Evolutionary conservation across 164 flowering plant genomes (phyloP).

Genomic region (Piper betle): DNA sequence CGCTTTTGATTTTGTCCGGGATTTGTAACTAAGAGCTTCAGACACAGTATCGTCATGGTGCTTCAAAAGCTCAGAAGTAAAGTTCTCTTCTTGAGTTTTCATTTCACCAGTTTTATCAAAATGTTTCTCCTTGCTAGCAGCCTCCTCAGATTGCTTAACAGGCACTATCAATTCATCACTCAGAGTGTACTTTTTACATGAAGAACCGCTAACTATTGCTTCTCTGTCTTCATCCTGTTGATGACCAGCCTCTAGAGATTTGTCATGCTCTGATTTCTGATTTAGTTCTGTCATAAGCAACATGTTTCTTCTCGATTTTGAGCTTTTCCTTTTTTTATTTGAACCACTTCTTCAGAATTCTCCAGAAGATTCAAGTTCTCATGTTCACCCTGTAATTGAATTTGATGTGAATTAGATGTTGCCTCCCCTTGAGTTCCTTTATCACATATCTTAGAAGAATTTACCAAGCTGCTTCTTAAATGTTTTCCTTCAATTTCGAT

Average conservation of each 20-base stretch:
- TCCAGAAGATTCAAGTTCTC: neutral
- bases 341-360: neutral
- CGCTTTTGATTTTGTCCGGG: neutral
- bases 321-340: neutral
- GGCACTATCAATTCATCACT: slow-evolving; percentile 5
- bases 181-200: slow-evolving; percentile 5
- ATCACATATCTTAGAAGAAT: neutral
- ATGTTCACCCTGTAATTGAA: neutral
- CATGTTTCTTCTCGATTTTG: neutral
- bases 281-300: neutral
- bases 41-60: slow-evolving; percentile 8
- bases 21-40: neutral
- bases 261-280: neutral
- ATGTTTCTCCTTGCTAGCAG: neutral
- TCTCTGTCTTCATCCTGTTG: neutral
- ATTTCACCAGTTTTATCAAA: neutral
- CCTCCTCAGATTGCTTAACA: neutral
- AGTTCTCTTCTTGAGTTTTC: neutral
- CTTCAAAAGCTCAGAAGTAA: slow-evolving; percentile 5
- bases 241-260: neutral
- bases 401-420: neutral
- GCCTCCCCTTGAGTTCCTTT: neutral
- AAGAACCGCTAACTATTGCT: neutral
- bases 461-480: neutral
- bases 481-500: too few species aligned